Percentiles rank a stretch among this genome's conserved stretches.
Evolutionary conservation across 495 filamentous ascomycete genomes (phyloP).

Genomic region (Talaromyces wortmannii): DNA sequence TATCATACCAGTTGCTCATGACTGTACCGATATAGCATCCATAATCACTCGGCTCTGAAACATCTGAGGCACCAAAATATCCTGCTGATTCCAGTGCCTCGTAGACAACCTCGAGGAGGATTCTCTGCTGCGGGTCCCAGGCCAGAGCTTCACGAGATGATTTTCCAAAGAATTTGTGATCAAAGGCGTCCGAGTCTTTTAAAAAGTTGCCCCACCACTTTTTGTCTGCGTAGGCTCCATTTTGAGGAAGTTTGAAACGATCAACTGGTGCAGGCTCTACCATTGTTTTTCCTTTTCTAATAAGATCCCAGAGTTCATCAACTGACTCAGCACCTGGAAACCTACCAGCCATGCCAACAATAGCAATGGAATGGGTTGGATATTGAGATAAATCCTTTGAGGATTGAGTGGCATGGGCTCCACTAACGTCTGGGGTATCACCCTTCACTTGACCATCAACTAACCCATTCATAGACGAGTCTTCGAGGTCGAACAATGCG

Average conservation of each 20-base stretch:
- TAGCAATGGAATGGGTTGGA: conserved; percentile 21
- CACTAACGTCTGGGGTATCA: neutral
- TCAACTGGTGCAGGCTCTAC: conserved; percentile 8
- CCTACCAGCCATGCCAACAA: conserved; percentile 36
- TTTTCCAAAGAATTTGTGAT: conserved; percentile 37
- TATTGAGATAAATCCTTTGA: neutral
- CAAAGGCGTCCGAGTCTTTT: conserved; percentile 23
- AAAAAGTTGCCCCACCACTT: conserved; percentile 23
- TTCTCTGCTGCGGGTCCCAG: conserved; percentile 43
- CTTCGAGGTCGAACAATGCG: neutral
- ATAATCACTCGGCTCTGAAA: conserved; percentile 3
- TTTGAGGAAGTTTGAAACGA: conserved; percentile 9
- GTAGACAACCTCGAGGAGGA: conserved; percentile 34
- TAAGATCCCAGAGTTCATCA: conserved; percentile 34
- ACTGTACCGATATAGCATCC: conserved; percentile 27
- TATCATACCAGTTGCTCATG: conserved; percentile 23
- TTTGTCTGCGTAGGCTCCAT: conserved; percentile 7
- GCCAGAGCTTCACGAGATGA: conserved; percentile 29
- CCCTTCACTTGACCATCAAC: neutral
- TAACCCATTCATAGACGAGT: neutral
- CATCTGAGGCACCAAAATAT: conserved; percentile 10
- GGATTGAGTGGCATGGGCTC: too few relatives aligned
- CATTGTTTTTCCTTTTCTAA: conserved; percentile 12
- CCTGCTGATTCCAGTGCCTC: conserved; percentile 32
- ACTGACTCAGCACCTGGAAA: conserved; percentile 28